Evolutionary conservation across 75 land plant species (phyloP).

Genomic region (Ceratopteris richardii): DNA sequence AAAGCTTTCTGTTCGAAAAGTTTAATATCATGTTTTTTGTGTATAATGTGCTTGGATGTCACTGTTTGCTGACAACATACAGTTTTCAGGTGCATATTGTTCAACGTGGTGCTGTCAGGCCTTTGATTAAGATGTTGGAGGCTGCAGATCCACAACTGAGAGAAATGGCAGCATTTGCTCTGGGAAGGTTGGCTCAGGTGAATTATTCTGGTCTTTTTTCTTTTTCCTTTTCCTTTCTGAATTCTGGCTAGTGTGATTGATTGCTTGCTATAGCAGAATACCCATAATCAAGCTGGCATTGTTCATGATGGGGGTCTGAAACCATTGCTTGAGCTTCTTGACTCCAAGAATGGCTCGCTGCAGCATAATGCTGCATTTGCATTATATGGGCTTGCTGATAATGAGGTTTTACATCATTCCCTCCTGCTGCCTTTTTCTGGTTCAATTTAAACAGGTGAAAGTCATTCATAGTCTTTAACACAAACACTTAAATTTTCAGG

Average conservation of each 20-base stretch:
- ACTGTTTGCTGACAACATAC: too few relatives aligned
- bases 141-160: constrained; percentile 78
- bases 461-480: too few relatives aligned
- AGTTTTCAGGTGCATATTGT: constrained; percentile 85
- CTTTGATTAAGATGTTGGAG: constrained; percentile 86
- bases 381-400: constrained; percentile 93
- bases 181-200: constrained; percentile 99
- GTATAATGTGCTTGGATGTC: neutral
- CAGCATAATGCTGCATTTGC: constrained; percentile 99
- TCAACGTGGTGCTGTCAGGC: constrained; percentile 90
- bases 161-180: constrained; percentile 97
- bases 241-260: constrained; percentile 2
- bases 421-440: neutral
- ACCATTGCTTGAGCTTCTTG: constrained; percentile 88
- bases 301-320: constrained; percentile 79
- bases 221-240: neutral
- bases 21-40: neutral
- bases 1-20: neutral
- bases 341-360: constrained; percentile 85
- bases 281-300: constrained; percentile 97
- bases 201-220: constrained; percentile 2
- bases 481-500: too few relatives aligned
- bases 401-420: too few relatives aligned
- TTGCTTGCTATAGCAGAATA: constrained; percentile 46
- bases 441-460: neutral